Evolutionary conservation across 129 eudicot species (phyloP).

Genomic region (Deinandra increscens): DNA sequence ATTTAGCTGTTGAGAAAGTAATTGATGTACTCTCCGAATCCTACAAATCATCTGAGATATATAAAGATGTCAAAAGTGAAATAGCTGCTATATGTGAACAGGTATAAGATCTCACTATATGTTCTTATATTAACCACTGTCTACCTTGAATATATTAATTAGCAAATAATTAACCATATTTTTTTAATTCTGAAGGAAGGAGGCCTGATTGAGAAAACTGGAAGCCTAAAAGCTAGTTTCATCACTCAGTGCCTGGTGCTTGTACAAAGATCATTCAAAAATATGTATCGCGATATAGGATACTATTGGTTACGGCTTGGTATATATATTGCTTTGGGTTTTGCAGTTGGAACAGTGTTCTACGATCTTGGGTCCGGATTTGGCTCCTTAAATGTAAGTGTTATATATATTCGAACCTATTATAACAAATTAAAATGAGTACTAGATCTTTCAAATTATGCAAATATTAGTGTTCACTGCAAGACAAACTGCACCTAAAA

Average conservation of each 20-base stretch:
- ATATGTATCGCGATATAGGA: constrained; percentile 74
- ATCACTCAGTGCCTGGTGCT: constrained; percentile 48
- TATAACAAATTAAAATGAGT: not conserved
- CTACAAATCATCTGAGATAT: constrained; percentile 51
- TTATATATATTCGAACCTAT: not conserved
- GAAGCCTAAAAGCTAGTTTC: constrained; percentile 40
- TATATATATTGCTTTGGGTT: constrained; percentile 50
- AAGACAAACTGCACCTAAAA: too few species aligned
- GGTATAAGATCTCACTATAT: constrained; percentile 30
- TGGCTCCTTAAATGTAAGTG: constrained; percentile 65
- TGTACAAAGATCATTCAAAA: constrained; percentile 50
- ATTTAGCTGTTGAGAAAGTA: constrained; percentile 41
- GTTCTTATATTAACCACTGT: not conserved
- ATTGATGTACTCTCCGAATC: constrained; percentile 41
- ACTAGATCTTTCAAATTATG: not conserved
- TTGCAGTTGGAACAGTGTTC: constrained; percentile 57
- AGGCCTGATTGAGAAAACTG: constrained; percentile 30
- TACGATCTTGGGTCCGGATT: constrained; percentile 41
- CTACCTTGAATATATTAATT: not conserved
- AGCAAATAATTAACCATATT: not conserved
- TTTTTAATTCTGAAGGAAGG: constrained; percentile 31
- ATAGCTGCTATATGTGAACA: constrained; percentile 36
- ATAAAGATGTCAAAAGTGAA: constrained; percentile 31
- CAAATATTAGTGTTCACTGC: too few species aligned
- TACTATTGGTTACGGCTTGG: constrained; percentile 76